Evolutionary conservation across 768 basidiomycete species (phyloP), one percentile per base, ranked within the genome.

Genomic region (Mycena galopus): DNA sequence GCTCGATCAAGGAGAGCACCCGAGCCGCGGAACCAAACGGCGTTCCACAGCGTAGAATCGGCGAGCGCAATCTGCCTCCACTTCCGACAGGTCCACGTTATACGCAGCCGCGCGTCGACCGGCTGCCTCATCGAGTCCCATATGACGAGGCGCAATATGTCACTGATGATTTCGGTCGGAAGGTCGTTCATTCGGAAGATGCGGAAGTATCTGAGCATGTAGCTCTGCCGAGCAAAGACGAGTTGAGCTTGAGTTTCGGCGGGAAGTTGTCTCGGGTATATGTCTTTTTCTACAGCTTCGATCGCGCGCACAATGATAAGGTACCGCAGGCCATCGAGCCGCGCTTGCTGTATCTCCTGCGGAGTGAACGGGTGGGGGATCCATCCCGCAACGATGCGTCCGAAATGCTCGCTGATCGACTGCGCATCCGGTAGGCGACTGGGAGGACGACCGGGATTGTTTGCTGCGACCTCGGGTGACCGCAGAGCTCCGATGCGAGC

Each of bases 131-230:
- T n/a, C n/a, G n/a, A n/a, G n/a, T n/a, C 87, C 91, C 90, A 92
- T 50, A 84, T 84, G 44, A 89, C 86, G 75, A 83, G 83, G 69
- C 88, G 91, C 75, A 94, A 88, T 73, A 94, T 91, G 69, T 89
- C 86, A 80, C 80, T 81, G 69, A 94, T 81, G 65, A 94, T 89
- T 78, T 94, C 93, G 37, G 83, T 78, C 3, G 93, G 93, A 4
- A 94, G 85, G 39, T 90, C 85, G 79, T 88, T 88, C 72, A 93
- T 81, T 53, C 73, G 70, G 73, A 75, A 75, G 57, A 60, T 23
- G n/a, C 73, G 73, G 66, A 71, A 75, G 57, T 73, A 72, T 59
- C 69, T 32, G 69, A 73, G 65, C 60, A 55, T 25, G 33, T 72
- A 73, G 55, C 63, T 74, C 29, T 70, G 64, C 6, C 60, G 55